Conservation (phyloP, 306 rosid genomes). For the Cercis canadensis region DNA sequence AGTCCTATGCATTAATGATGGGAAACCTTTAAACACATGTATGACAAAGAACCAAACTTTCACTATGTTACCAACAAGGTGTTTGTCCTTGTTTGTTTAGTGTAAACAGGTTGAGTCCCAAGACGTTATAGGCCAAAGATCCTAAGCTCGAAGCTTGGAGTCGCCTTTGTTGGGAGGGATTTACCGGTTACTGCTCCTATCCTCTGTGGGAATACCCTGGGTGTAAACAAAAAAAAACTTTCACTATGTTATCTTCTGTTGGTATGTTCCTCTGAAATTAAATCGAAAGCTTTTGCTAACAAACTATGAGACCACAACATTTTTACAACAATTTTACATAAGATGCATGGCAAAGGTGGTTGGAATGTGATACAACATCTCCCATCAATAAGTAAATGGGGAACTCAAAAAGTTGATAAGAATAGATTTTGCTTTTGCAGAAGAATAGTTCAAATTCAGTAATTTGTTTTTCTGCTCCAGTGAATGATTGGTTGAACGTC, state of each 20-base stretch:
- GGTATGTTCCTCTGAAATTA: neutral
- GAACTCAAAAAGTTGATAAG: conserved; percentile 11
- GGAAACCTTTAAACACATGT: conserved; percentile 6
- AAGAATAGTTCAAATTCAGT: too few relatives aligned
- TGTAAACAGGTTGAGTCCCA: too few relatives aligned
- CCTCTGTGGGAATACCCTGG: too few relatives aligned
- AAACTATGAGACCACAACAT: too few relatives aligned
- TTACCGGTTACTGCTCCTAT: too few relatives aligned
- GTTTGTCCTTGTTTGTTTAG: too few relatives aligned
- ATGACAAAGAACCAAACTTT: conserved; percentile 15
- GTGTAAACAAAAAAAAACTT: too few relatives aligned
- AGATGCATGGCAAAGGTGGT: conserved; percentile 29
- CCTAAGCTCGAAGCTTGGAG: too few relatives aligned
- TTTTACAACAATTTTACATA: conserved; percentile 21
- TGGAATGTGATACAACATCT: conserved; percentile 32
- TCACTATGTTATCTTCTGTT: conserved; percentile 1
- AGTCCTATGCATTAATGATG: neutral
- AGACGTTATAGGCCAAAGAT: too few relatives aligned
- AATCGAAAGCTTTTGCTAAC: too few relatives aligned
- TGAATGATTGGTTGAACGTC: conserved; percentile 26
- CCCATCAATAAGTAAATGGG: conserved; percentile 27
- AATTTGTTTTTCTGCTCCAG: conserved; percentile 28
- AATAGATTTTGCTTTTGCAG: neutral
- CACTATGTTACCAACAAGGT: too few relatives aligned
- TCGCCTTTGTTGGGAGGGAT: too few relatives aligned